Evolutionary conservation across 306 rosid genomes (phyloP), one percentile per base, ranked within the genome.

Genomic region (Inga oerstediana): DNA sequence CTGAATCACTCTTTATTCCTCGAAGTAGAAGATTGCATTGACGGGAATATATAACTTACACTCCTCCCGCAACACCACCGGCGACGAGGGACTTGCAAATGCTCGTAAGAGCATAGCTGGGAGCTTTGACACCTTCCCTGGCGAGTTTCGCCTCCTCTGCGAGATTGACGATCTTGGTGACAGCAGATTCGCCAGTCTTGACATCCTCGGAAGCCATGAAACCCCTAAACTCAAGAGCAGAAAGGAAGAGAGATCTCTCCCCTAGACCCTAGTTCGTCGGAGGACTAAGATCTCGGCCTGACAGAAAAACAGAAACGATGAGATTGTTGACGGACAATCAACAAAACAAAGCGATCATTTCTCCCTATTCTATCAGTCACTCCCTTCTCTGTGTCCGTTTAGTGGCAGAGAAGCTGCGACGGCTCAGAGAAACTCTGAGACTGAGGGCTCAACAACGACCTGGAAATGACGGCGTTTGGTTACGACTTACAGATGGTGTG

Each of bases 1-100:
- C 5, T 4, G 49, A 37, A 39, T 69, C 74, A 17, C 48, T 68
- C 49, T 37, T 17, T 34, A 10, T n/a, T n/a, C 22, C 48, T 4
- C 27, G 65, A 69, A 2, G 37, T 68, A 9, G 45, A 39, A 78
- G 9, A 64, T 7, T 11, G 77, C 2, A 32, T 66, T 73, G 11
- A 68, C 77, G 81, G 87, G 79, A 78, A 84, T 82, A 74, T 39
- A 49, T 76, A 27, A 90, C 99, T 97, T 85, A 97, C 99, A 97
- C 94, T 89, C 98, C 99, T 78, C 99, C 99, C 1, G 99, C 99
- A 83, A 97, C 98, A 12, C 99, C 99, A 79, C 99, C 98, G 13
- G 99, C 99, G 22, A 92, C 85, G n/a, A 97, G 97, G 51, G 97
- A 94, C 84, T 94, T 97, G 92, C 97, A 92, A 86, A 94, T 90